Evolutionary conservation across 768 basidiomycete species (phyloP), one percentile per base, ranked within the genome.

Genomic region (Ramaria rubella): DNA sequence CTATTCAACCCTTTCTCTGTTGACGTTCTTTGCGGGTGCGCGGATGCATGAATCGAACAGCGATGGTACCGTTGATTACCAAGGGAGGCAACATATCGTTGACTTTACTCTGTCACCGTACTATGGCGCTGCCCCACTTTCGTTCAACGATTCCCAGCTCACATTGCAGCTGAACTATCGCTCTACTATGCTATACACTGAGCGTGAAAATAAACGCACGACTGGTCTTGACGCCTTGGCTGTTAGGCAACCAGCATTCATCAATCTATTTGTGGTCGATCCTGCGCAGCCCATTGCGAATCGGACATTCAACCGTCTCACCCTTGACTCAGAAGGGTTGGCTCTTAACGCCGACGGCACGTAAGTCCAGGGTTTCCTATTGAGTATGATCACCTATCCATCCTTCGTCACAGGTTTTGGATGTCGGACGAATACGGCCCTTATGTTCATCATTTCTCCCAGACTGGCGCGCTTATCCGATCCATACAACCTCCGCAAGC

Each of bases 391-490:
- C 12, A 11, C 30, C 2, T 3, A 17, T 7, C 23, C 17, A 8
- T 33, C 14, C 17, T 36, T 30, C 33, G 19, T 42, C 15, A 19
- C 43, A 82, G 81, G 0, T 82, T 75, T 67, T 85, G 81, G 82
- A 72, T 80, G 29, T 81, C 80, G 61, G 85, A 86, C 63, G 85
- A 86, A 68, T 86, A 86, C 60, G 85, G 83, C 1, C 81, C 82
- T 3, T 81, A 82, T 62, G 80, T 86, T 59, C 83, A 85, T 66
- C 74, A 72, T 15, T 79, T 79, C 66, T 67, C 74, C 0, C 62
- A 72, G 1, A 64, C 67, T 24, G 82, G 83, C 1, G 61, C 73
- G 1, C 68, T 86, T 5, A 65, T 84, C 21, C 73, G 78, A 60
- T 77, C 79, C 1, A 83, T 86, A 42, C 73, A 80, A 62, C 82